Base-by-base conservation (phyloP, 176 grass and related monocot genomes). In the Raddia guianensis region DNA sequence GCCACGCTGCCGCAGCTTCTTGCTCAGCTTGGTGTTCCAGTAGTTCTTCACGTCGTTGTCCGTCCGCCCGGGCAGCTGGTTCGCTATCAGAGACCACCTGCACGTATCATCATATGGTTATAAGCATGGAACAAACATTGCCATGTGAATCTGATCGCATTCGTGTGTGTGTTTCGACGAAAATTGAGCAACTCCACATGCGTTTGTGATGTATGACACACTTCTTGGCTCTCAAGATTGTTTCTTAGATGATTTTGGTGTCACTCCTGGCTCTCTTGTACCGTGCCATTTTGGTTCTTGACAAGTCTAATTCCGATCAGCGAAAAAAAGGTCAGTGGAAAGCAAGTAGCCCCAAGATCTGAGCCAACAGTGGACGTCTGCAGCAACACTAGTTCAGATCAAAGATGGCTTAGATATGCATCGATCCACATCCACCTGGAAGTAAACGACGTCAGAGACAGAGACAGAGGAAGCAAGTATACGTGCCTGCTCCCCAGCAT, bases 21-120 rank as follows among this genome's bases (percentile, higher is more conserved):
- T 99, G 86, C 96, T 98, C 45, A 99, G 86, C 85, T 93, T 99
- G 78, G 96, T 99, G 86, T 99, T 99, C 96, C 96, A 99, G 79
- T 93, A 91, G 76, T 99, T 99, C 87, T 99, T 99, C 68, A 99
- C 90, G 48, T 95, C 96, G 72, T 99, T 99, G 88, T 99, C 90
- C 48, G 96, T 99, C 44, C 96, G 87, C 45, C 96, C 96, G 0
- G 92, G 92, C 78, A 99, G 88, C 77, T 94, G 89, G 45, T 93
- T 95, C 33, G 90, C 96, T 73, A 99, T 99, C 82, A 95, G 82
- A 8, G 96, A 95, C 96, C 96, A 99, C 86, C 96, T 99, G 90
- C 85, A 27, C 27, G 27, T 27, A 27, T 27, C 27, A 27, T 27
- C 27, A 27, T 27, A 27, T 27, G 27, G 27, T 27, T 27, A 27